These are phyloP conservation scores for Perilla frutescens DNA, from an alignment of 257 asterid species.

Conservation along the genomic window DNA sequence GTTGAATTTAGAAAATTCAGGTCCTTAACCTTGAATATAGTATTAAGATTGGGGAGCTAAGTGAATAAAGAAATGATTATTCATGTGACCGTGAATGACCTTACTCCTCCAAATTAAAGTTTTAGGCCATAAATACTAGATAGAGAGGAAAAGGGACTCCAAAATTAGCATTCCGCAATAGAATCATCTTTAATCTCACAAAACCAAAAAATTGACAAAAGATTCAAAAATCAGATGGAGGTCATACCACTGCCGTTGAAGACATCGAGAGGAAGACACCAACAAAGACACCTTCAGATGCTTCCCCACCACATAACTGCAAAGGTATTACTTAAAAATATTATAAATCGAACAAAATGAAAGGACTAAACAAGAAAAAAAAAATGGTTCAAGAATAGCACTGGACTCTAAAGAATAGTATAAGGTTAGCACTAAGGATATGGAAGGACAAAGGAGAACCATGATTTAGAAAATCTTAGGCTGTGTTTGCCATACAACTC, in stretches of 20 bases:
- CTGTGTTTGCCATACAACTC: neutral
- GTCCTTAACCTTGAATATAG: conserved; percentile 3
- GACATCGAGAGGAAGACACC: conserved; percentile 93
- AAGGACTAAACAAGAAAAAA: conserved; percentile 23
- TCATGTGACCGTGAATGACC: neutral
- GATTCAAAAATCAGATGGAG: conserved; percentile 34
- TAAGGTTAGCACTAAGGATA: conserved; percentile 29
- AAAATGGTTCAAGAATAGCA: neutral
- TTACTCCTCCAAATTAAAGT: conserved; percentile 17
- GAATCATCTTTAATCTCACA: conserved; percentile 14
- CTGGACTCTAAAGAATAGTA: conserved; percentile 2
- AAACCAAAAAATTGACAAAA: conserved; percentile 20
- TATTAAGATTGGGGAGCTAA: conserved; percentile 13
- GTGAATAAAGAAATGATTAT: neutral
- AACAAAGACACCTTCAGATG: conserved; percentile 91
- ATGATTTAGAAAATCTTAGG: conserved; percentile 18
- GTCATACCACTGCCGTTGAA: conserved; percentile 84
- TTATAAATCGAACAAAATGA: conserved; percentile 31
- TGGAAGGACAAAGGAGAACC: conserved; percentile 22
- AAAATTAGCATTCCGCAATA: conserved; percentile 24
- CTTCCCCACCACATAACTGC: conserved; percentile 84
- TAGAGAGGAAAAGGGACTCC: neutral
- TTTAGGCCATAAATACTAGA: neutral
- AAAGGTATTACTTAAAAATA: conserved; percentile 33
- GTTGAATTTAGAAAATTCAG: neutral